Base-by-base conservation (phyloP, 2,329 filamentous ascomycete species). In the Dryadomyces sulphureus region DNA sequence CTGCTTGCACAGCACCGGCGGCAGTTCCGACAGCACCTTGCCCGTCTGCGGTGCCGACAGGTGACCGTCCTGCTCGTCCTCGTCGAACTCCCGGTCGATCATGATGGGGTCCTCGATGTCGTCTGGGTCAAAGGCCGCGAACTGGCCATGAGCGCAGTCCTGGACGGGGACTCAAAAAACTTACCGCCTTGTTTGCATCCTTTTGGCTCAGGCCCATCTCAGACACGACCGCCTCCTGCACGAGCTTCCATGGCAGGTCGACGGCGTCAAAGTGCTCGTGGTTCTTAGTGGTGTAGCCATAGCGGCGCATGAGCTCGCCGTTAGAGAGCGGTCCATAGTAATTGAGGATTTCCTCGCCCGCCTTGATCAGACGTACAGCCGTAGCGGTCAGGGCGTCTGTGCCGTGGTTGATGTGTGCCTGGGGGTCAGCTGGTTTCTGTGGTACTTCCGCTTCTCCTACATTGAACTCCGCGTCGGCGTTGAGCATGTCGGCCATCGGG, bases 381-480 rank as follows among this genome's bases (percentile, higher is more conserved):
- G 79, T 82, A 60, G 92, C 90, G 3, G 79, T 77, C 12, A 94
- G 66, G 14, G 62, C 64, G 9, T 72, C 61, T 24, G 73, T 67
- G 30, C 64, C 69, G 48, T 76, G 72, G 54, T 73, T 72, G 34
- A 76, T 69, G 45, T 75, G 71, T 3, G 69, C 71, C 70, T 74
- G 24, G 2, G 53, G 73, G 72, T 41, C 75, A 69, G 34, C 20
- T 43, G 27, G n/a, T 19, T 9, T 42, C 4, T n/a, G 22, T 4
- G 2, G 16, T 12, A 12, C 17, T 8, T 11, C 16, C n/a, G 19
- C n/a, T 40, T 32, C 27, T 32, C 45, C 69, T 65, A 82, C 83
- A 54, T 94, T 94, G 61, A 92, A 92, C 52, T 87, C 79, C 5
- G 84, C 87, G 59, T 94, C 85, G 0, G 88, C 86, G 56, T 94